Evolutionary conservation across 345 rosid species (phyloP).

Genomic region (Leavenworthia alabamica): DNA sequence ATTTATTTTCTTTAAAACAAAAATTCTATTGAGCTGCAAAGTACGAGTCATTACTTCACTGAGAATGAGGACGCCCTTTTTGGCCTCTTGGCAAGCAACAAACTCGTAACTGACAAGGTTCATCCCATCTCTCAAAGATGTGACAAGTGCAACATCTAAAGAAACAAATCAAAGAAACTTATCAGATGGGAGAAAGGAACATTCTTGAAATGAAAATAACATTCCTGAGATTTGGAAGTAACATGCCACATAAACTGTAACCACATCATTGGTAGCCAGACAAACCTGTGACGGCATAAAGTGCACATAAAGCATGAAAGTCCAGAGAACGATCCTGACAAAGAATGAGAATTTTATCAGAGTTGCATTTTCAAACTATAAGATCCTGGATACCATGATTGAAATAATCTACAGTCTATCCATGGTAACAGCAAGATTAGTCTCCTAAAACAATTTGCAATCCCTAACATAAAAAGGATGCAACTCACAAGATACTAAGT

Average conservation of each 20-base stretch:
- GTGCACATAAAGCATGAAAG: conserved; percentile 71
- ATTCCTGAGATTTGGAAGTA: background rate
- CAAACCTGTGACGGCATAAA: conserved; percentile 93
- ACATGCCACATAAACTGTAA: conserved; percentile 16
- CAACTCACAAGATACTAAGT: background rate
- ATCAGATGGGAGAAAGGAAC: conserved; percentile 6
- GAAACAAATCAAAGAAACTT: conserved; percentile 6
- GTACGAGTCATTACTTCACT: conserved; percentile 67
- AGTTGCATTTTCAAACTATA: background rate
- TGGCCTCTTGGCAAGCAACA: conserved; percentile 95
- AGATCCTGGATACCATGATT: background rate
- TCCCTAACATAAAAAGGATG: background rate
- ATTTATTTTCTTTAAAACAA: background rate
- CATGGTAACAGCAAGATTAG: background rate
- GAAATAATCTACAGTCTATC: background rate
- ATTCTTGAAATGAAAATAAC: background rate
- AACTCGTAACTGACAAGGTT: conserved; percentile 98
- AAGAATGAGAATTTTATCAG: conserved; percentile 14
- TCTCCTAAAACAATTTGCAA: background rate
- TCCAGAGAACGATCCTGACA: conserved; percentile 96
- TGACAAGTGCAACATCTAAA: conserved; percentile 94
- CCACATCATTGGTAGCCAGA: background rate
- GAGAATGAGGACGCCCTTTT: conserved; percentile 98
- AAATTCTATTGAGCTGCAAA: background rate
- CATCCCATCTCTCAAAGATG: conserved; percentile 99